Evolutionary conservation across 2,329 filamentous ascomycete species (phyloP).

Genomic region (Fusarium subglutinans): DNA sequence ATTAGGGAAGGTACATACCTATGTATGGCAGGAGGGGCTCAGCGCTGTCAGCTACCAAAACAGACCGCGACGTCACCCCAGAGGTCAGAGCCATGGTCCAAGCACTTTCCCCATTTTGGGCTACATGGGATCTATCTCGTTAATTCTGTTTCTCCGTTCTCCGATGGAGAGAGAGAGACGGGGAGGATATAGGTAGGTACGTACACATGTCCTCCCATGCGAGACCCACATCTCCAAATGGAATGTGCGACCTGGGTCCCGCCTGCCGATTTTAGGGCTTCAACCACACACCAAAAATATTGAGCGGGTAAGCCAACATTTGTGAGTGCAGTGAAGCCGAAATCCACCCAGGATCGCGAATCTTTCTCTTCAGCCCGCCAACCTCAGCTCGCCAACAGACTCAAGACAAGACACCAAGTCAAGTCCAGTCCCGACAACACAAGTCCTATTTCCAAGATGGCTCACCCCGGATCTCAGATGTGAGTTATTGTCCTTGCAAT

Average conservation of each 20-base stretch:
- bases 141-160: conserved; percentile 30
- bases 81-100: conserved; percentile 29
- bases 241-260: conserved; percentile 14
- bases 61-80: conserved; percentile 31
- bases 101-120: conserved; percentile 19
- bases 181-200: not conserved
- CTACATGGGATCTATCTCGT: not conserved
- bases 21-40: conserved; percentile 27
- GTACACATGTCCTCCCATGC: not conserved
- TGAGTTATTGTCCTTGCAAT: conserved; percentile 53
- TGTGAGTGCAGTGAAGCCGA: conserved; percentile 39
- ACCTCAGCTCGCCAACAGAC: conserved; percentile 50
- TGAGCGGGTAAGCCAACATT: conserved; percentile 26
- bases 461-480: conserved; percentile 70
- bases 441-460: conserved; percentile 60
- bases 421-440: conserved; percentile 44
- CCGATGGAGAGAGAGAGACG: not conserved
- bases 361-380: conserved; percentile 46
- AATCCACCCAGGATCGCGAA: conserved; percentile 46
- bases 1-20: not conserved
- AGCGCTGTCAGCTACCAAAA: conserved; percentile 1
- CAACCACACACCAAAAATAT: conserved; percentile 49
- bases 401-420: conserved; percentile 34
- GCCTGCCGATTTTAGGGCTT: conserved; percentile 45
- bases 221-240: conserved; percentile 1